Percentiles rank a stretch among this genome's conserved stretches.
These are phyloP conservation scores for Adenanthera pavonina DNA, from an alignment of 306 rosid species.

Conservation along the genomic window DNA sequence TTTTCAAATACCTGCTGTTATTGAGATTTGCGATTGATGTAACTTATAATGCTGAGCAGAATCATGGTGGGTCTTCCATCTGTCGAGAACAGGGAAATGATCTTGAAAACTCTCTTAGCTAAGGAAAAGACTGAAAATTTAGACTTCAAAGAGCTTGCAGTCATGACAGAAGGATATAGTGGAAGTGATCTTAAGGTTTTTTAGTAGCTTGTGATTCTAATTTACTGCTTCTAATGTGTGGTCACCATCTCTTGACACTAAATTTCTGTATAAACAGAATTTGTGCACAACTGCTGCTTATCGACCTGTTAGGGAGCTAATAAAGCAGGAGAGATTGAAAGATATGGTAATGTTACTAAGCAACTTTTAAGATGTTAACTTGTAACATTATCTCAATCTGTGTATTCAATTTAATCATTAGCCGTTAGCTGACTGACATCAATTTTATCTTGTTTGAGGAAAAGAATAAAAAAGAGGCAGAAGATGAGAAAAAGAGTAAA, in stretches of 20 bases:
- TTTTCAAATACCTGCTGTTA: conserved; percentile 9
- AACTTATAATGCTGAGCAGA: conserved; percentile 48
- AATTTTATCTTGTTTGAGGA: conserved; percentile 52
- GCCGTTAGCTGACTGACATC: conserved; percentile 6
- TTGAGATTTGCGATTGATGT: conserved; percentile 25
- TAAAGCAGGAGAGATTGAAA: conserved; percentile 80
- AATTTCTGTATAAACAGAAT: conserved; percentile 65
- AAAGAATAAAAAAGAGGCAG: conserved; percentile 68
- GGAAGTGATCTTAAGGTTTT: conserved; percentile 96
- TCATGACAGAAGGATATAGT: conserved; percentile 83
- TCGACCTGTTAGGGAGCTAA: conserved; percentile 88
- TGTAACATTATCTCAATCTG: not conserved
- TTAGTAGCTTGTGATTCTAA: conserved; percentile 21
- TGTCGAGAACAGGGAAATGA: conserved; percentile 70
- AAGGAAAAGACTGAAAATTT: conserved; percentile 69
- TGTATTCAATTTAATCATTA: not conserved
- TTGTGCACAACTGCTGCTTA: conserved; percentile 92
- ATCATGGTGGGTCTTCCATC: conserved; percentile 90
- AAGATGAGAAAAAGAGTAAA: conserved; percentile 72
- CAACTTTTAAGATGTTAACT: not conserved
- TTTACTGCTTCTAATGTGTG: conserved; percentile 1
- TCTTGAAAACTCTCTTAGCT: conserved; percentile 72
- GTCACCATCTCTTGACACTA: conserved; percentile 32
- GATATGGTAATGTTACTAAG: conserved; percentile 60
- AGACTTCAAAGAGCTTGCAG: conserved; percentile 78